Base-by-base conservation (phyloP, 495 filamentous ascomycete species). In the Penicillium coffeae region DNA sequence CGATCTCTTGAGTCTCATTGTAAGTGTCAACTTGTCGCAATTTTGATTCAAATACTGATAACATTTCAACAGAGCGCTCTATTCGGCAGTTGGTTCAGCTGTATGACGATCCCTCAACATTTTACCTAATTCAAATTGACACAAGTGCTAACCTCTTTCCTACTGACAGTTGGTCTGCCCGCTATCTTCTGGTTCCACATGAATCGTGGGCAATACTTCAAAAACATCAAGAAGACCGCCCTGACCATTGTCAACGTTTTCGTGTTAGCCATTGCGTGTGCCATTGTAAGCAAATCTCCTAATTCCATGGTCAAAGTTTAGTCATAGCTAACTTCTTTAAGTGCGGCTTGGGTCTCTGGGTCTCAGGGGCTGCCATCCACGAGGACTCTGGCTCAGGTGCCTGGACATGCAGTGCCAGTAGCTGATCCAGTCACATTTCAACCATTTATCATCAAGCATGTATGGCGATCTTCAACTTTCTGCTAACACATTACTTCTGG, bases 1-100 rank as follows among this genome's bases (percentile, higher is more conserved):
- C 50, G 76, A 83, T 41, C 55, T 90, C 47, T 62, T 89, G 38
- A 74, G 74, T 47, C 50, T 80, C 45, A 73, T 77, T 45, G 66
- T 71, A 55, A 40, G 68, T 59, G 14, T 18, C 27, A 32, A 2
- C 8, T 16, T 2, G 4, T 32, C 1, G 1, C 39, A 12, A 16
- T 14, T 27, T 15, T 0, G n/a, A 16, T 12, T 0, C 10, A 1
- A 18, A 42, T 3, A 25, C 52, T 62, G 54, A 64, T 9, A 10
- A 21, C 14, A 42, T 2, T 12, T 21, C 44, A 48, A 54, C 56
- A 66, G 65, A 59, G 65, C 53, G 59, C 64, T 13, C 52, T 71
- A 1, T 71, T 71, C 27, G 67, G 63, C 27, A 64, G 54, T 49
- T 71, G 66, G 70, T 74, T 75, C 43, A 73, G 68, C 49, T 71